Evolutionary conservation across 768 basidiomycete genomes (phyloP), one percentile per base, ranked within the genome.

Genomic region (Sistotremastrum niveocremeum): DNA sequence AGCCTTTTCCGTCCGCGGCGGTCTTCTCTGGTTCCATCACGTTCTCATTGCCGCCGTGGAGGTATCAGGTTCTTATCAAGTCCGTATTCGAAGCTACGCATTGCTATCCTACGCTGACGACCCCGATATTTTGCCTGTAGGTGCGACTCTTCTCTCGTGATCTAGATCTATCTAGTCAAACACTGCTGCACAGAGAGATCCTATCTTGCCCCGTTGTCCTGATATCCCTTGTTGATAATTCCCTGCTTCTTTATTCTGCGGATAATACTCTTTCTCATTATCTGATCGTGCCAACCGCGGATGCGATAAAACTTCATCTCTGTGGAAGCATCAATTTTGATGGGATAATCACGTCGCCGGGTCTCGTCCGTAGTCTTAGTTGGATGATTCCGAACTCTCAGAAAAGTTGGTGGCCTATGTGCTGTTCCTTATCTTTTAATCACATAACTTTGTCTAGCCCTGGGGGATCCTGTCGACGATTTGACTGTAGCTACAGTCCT

Each of bases 351-450:
- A 74, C 79, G 8, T 74, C 76, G 6, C 91, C 95, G 5, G 76
- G 70, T 34, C 75, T 86, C 8, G 93, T 99, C 2, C 69, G 91
- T 49, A 84, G 84, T 53, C 64, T 98, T 58, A 95, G 93, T 61
- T 99, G 95, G 95, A 84, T 98, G 79, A 85, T 99, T 46, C 94
- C 95, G 0, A 69, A 72, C 48, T 78, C 83, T 7, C 94, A 98
- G 60, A 97, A 93, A 62, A 82, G 95, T 94, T 58, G 53, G 82
- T 68, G 10, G 8, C 29, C 35, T 35, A 4, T 40, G 45, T 49
- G 37, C 36, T 30, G 1, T 33, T 44, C 10, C 12, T 12, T 38
- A 39, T 51, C 33, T 41, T 46, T 46, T 43, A 44, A 49, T 52
- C 20, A 54, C 39, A 28, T 46, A 41, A n/a, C 39, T 44, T 42